These are phyloP conservation scores for Catharanthus roseus DNA, from an alignment of 257 asterid genomes.

Conservation along the genomic window DNA sequence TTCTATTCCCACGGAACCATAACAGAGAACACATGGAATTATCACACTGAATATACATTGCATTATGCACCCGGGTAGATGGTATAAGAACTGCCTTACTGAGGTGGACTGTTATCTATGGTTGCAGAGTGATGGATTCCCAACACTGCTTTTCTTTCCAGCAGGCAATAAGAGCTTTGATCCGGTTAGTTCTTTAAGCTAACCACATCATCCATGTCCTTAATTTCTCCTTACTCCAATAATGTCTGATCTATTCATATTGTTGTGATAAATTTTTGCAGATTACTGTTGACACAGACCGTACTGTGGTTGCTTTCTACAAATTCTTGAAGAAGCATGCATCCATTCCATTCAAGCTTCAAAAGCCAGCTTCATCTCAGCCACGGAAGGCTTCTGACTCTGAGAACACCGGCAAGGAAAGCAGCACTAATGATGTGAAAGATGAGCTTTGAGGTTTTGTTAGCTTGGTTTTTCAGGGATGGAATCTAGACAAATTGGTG, in stretches of 20 bases:
- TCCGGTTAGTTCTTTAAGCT: conserved; percentile 51
- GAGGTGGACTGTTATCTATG: not conserved
- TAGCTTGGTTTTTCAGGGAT: conserved; percentile 5
- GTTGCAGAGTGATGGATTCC: conserved; percentile 87
- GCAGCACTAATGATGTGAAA: conserved; percentile 36
- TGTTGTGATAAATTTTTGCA: conserved; percentile 18
- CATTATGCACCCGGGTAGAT: no score
- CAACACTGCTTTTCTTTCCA: conserved; percentile 90
- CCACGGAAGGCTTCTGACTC: conserved; percentile 25
- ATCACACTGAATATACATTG: no score
- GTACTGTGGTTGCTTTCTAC: conserved; percentile 86
- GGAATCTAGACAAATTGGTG: no score
- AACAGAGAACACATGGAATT: no score
- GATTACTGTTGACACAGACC: conserved; percentile 72
- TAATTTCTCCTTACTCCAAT: not conserved
- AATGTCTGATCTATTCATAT: not conserved
- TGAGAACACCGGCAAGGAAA: conserved; percentile 16
- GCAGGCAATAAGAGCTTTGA: conserved; percentile 98
- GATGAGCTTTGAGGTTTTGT: conserved; percentile 56
- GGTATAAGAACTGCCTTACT: not conserved
- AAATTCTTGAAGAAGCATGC: conserved; percentile 93
- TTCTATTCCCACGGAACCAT: no score
- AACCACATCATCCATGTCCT: not conserved
- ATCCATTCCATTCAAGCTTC: conserved; percentile 82
- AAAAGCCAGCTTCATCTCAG: conserved; percentile 42